Evolutionary conservation across 2,329 filamentous ascomycete species (phyloP), one percentile per base, ranked within the genome.

Genomic region (Elsinoe batatas): DNA sequence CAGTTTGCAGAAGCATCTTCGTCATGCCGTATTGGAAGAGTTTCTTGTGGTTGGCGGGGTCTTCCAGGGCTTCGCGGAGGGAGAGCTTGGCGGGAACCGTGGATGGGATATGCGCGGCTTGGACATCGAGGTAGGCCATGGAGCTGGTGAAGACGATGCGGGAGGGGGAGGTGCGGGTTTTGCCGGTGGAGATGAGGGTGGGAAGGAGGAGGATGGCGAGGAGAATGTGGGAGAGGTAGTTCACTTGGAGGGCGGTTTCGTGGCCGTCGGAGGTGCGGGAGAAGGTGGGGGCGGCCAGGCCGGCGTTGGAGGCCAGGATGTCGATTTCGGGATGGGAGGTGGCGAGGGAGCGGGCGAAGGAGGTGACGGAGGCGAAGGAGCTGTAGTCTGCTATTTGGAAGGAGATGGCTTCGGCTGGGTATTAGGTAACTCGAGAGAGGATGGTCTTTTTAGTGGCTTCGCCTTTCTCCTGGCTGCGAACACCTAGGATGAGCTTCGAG

Each of bases 211-310:
- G 64, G 2, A 82, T 59, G 0, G 71, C 77, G 6, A 84, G 67
- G 1, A 82, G 69, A 5, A 74, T 70, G 0, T 78, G 83, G 1
- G 79, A 79, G 2, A 84, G 66, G 1, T 75, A 71, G 62, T 83
- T 83, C 59, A 82, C 76, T 63, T 83, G 79, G 8, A 84, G 59
- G 1, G 72, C 76, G 51, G 66, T 63, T 60, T 74, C 71, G 67
- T 67, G 73, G 15, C 70, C 70, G 59, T 69, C 61, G 15, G 32
- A 40, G 1, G 64, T 64, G 22, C 61, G 51, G 6, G 58, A 56
- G 53, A 64, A 72, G 1, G 58, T 54, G 2, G 59, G 53, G 7
- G 54, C 61, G 18, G 62, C 59, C 8, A 67, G 54, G 3, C 70
- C 72, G 17, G 71, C 72, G 56, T 74, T 74, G 26, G 73, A 54